These are phyloP conservation scores for Paramecium caudatum DNA, from an alignment of 73 alveolate species.

Conservation along the genomic window DNA sequence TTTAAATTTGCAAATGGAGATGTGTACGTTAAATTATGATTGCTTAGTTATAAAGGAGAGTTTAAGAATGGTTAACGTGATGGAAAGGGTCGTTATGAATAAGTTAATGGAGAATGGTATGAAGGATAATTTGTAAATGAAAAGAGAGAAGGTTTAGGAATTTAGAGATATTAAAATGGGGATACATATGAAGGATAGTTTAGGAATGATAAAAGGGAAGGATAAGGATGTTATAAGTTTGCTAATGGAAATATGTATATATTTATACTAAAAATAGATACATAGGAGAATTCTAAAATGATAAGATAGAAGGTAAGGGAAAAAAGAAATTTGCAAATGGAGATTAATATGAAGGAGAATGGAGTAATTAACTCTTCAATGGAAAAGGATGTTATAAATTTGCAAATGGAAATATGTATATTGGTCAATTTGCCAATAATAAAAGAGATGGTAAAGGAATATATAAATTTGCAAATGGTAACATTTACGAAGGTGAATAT, in stretches of 20 bases:
- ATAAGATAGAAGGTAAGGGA: slow-evolving; percentile 72
- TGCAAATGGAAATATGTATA: slow-evolving; percentile 73
- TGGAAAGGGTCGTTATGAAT: slow-evolving; percentile 85
- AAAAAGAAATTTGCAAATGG: slow-evolving; percentile 72
- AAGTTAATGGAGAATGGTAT: slow-evolving; percentile 88
- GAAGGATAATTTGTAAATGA: slow-evolving; percentile 97
- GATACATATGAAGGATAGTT: slow-evolving; percentile 64
- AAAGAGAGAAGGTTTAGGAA: slow-evolving; percentile 88
- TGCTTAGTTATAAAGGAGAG: slow-evolving; percentile 81
- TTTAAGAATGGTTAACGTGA: slow-evolving; percentile 84
- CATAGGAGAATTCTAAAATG: neutral
- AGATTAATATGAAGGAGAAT: slow-evolving; percentile 75
- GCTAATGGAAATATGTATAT: slow-evolving; percentile 36
- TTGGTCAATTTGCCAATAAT: slow-evolving; percentile 71
- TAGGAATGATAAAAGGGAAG: slow-evolving; percentile 63
- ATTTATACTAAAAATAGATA: neutral
- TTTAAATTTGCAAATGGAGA: slow-evolving; percentile 81
- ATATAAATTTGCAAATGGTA: slow-evolving; percentile 88
- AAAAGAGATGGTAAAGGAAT: slow-evolving; percentile 83
- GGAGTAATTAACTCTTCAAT: slow-evolving; percentile 18
- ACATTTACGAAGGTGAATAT: slow-evolving; percentile 93
- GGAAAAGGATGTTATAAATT: slow-evolving; percentile 57
- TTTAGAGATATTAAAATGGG: slow-evolving; percentile 52
- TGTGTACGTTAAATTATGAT: neutral
- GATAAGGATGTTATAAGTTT: slow-evolving; percentile 39